Conservation (phyloP, 1,284 basidiomycete genomes). For the Flammula alnicola region DNA sequence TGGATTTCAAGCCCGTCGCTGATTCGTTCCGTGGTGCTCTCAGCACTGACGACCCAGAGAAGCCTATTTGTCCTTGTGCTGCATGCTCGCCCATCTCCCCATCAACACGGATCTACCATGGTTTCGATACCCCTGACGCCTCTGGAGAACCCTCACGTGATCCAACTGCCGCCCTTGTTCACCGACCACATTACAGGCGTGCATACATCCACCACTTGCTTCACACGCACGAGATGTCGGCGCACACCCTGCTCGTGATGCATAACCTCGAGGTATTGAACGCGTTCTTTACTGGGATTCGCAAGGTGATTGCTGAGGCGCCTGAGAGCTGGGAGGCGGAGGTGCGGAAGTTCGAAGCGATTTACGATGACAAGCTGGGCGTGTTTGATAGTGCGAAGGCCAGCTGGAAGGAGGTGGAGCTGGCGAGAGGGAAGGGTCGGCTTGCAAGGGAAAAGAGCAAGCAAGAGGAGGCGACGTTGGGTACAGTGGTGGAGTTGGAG, state of each 20-base stretch:
- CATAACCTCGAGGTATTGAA: constrained; percentile 76
- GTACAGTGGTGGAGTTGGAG: no score
- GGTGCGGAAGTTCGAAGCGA: constrained; percentile 50
- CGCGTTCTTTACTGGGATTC: constrained; percentile 63
- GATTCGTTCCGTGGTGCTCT: constrained; percentile 40
- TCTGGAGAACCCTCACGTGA: constrained; percentile 19
- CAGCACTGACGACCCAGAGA: neutral
- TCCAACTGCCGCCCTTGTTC: neutral
- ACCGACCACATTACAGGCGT: constrained; percentile 54
- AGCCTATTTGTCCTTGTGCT: constrained; percentile 54
- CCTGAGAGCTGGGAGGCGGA: constrained; percentile 33
- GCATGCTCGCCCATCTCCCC: constrained; percentile 64
- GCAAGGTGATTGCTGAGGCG: constrained; percentile 42
- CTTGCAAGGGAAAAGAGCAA: constrained; percentile 60
- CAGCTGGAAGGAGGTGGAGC: constrained; percentile 66
- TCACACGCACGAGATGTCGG: constrained; percentile 86
- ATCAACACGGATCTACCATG: constrained; percentile 49
- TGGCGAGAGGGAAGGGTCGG: constrained; percentile 69
- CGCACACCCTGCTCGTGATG: constrained; percentile 70
- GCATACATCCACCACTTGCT: constrained; percentile 83
- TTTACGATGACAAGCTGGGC: constrained; percentile 53
- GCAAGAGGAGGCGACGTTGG: constrained; percentile 20
- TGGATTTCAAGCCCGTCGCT: constrained; percentile 63
- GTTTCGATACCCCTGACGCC: constrained; percentile 44
- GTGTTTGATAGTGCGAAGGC: constrained; percentile 56